Base-by-base conservation (phyloP, 176 grass and related monocot species). In the Tillandsia fasciculata region DNA sequence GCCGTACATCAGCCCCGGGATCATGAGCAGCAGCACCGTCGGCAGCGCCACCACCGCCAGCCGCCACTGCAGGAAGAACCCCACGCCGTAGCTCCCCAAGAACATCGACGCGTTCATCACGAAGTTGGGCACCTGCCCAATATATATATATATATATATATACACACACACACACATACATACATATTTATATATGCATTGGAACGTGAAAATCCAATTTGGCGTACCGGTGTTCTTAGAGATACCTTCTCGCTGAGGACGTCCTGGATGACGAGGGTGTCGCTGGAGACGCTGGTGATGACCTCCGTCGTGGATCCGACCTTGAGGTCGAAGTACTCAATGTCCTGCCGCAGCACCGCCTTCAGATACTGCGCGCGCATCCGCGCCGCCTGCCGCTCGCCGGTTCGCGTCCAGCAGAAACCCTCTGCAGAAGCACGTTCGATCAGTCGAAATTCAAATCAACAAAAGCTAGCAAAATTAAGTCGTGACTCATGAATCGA, bases 361-460 rank as follows among this genome's bases (percentile, higher is more conserved):
- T 64, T 63, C 66, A 79, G 59, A 50, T 79, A 79, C 20, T 23
- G 53, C 18, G 67, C 48, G 8, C 76, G 67, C 57, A 79, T 79
- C 52, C 76, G 54, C 20, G 68, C 28, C 9, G 69, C 76, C 27
- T 79, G 76, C 50, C 76, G 29, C 67, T 79, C 76, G 9, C 54
- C 54, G 15, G 93, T 97, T 33, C 89, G 74, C 27, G 93, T 53
- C 89, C 93, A 97, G 81, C 93, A 97, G 53, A 92, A 97, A 1
- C 93, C 93, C 89, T 97, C 93, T 96, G 70, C 14, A 28, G 0
- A 3, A 57, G 12, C 14, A 33, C 20, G 17, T 17, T 13, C 20
- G 26, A 5, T 57, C 13, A n/a, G 8, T 57, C 64, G 73, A 59
- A 64, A 74, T 65, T 11, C 47, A 57, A 15, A 42, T 2, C 20